A percentile compares a stretch with the other conserved stretches of the same genome.
Conservation (phyloP, 331 rosid genomes). For the Quercus phellos region DNA sequence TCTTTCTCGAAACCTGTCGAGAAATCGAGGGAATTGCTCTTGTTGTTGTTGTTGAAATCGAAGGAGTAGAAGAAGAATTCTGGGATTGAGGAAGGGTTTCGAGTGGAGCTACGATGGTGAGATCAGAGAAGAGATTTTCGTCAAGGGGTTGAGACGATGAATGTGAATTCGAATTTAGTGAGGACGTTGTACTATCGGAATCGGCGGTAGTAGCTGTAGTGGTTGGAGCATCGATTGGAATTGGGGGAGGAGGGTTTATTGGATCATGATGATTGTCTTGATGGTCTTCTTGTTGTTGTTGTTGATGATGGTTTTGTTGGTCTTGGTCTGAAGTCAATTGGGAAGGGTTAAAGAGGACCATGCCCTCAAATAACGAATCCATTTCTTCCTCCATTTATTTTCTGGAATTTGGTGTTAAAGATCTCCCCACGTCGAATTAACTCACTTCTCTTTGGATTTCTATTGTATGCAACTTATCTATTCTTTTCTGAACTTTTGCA, state of each 20-base stretch:
- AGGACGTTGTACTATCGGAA: not conserved
- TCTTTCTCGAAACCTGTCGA: conserved; percentile 42
- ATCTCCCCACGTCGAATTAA: not conserved
- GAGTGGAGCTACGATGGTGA: conserved; percentile 45
- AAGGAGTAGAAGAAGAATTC: not conserved
- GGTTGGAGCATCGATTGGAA: conserved; percentile 11
- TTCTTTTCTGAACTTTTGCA: too few species aligned
- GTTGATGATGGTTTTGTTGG: not conserved
- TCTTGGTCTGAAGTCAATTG: conserved; percentile 21
- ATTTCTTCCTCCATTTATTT: conserved; percentile 35
- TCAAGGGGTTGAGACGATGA: conserved; percentile 59
- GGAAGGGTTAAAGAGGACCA: conserved; percentile 58
- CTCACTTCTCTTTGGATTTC: too few species aligned
- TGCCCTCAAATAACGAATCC: conserved; percentile 79
- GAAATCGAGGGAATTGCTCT: conserved; percentile 7
- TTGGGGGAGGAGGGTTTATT: not conserved
- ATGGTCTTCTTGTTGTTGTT: not conserved
- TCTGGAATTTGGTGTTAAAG: not conserved
- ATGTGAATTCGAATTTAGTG: not conserved
- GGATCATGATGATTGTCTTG: not conserved
- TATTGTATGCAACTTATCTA: too few species aligned
- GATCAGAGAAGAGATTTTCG: conserved; percentile 77
- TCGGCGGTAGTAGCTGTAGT: not conserved
- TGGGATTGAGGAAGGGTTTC: conserved; percentile 24
- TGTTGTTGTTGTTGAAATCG: not conserved